phyloP scores from a whole-genome alignment of 2,329 filamentous ascomycete species.

The Phialophora macrospora region DNA sequence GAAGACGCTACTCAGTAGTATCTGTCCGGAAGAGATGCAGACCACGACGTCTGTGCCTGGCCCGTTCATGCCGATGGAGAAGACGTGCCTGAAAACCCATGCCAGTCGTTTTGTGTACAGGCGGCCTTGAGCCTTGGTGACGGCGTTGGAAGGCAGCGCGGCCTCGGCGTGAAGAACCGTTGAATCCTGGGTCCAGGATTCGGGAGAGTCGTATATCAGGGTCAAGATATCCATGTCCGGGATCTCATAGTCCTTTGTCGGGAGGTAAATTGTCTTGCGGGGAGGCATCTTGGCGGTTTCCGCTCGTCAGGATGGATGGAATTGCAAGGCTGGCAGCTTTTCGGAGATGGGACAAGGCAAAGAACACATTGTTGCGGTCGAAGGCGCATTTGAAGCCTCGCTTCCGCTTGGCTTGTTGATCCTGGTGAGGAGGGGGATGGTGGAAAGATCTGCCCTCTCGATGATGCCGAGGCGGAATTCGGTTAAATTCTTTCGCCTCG shows the following conservation, averaged over 20 bases:
- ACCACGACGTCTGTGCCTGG: slow-evolving; percentile 61
- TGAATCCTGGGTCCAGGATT: slow-evolving; percentile 48
- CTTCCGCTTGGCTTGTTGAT: neutral
- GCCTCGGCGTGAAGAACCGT: slow-evolving; percentile 64
- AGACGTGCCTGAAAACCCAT: slow-evolving; percentile 59
- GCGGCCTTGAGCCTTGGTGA: slow-evolving; percentile 61
- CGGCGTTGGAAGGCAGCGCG: slow-evolving; percentile 55
- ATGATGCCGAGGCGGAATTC: slow-evolving; percentile 3
- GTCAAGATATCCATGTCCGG: slow-evolving; percentile 35
- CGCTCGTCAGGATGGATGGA: neutral
- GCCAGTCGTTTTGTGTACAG: slow-evolving; percentile 59
- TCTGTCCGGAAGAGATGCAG: slow-evolving; percentile 62
- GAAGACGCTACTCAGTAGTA: slow-evolving; percentile 59
- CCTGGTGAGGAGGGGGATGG: neutral
- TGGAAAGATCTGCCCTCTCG: neutral
- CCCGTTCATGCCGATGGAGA: slow-evolving; percentile 58
- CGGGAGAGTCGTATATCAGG: slow-evolving; percentile 35
- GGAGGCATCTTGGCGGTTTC: slow-evolving; percentile 4
- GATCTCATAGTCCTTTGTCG: slow-evolving; percentile 37
- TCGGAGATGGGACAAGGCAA: too few species aligned
- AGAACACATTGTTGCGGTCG: neutral
- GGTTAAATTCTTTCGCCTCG: neutral
- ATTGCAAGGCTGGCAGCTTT: neutral
- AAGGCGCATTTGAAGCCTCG: neutral
- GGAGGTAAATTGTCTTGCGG: slow-evolving; percentile 30